Base-by-base conservation (phyloP, 495 filamentous ascomycete species). In the Tuber umbilicatum region DNA sequence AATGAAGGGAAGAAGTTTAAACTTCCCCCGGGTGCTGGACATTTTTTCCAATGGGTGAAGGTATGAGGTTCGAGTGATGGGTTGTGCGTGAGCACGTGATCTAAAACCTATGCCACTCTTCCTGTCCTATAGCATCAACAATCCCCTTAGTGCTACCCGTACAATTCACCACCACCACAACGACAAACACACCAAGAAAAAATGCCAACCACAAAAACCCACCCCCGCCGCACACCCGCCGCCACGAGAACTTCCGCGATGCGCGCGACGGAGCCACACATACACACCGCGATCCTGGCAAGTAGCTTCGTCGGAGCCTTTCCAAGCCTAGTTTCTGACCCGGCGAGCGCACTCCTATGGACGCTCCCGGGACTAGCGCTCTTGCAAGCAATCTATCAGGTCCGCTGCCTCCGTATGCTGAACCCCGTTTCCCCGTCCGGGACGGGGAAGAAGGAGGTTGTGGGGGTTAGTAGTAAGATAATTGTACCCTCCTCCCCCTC, bases 401-500 rank as follows among this genome's bases (percentile, higher is more conserved):
- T 92, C 27, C 74, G 90, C 37, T 97, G 94, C 83, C 86, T 97
- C 19, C 92, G 92, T 14, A 5, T 35, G 27, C 3, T 87, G 88
- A 27, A 89, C 86, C 0, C 90, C 74, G 31, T 83, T 80, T 78
- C 76, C 78, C 73, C 79, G 73, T 31, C 80, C 71, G 72, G 85
- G 84, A 74, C 73, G 75, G 47, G 84, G 83, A 76, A 83, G 83
- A n/a, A 86, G 84, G 74, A 81, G 21, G 81, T 83, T 27, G 75
- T 84, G 55, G 77, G 77, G 31, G 70, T 79, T 79, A 70, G 83
- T 82, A 37, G 72, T 73, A 85, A 82, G 76, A 72, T 85, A 67
- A 82, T 85, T 69, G 85, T 87, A 85, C 41, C 76, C 60, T 31
- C 55, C 42, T 73, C 67, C 31, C 27, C 19, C 41, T 41, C 27